A percentile compares a stretch with the other conserved stretches of the same genome.
phyloP scores from a whole-genome alignment of 2,329 filamentous ascomycete species.

The Annulohypoxylon truncatum region DNA sequence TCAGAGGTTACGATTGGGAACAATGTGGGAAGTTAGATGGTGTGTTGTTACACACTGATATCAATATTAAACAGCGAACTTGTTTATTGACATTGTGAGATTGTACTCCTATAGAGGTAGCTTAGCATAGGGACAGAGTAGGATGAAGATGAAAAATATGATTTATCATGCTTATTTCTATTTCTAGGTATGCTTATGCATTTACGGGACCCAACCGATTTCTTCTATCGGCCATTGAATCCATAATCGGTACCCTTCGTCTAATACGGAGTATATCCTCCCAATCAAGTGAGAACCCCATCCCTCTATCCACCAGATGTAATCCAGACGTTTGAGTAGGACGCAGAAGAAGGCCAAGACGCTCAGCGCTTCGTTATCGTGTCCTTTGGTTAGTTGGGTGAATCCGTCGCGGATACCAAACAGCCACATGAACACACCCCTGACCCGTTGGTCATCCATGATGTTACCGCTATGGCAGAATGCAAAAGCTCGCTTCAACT shows the following conservation, averaged over 20 bases:
- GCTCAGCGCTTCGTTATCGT: constrained; percentile 42
- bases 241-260: constrained; percentile 45
- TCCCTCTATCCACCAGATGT: constrained; percentile 48
- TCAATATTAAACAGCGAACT: not conserved
- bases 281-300: constrained; percentile 46
- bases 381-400: constrained; percentile 38
- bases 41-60: too few species aligned
- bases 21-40: not conserved
- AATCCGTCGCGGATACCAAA: constrained; percentile 41
- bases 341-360: constrained; percentile 48
- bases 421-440: constrained; percentile 42
- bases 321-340: constrained; percentile 46
- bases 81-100: not conserved
- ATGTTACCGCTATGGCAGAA: constrained; percentile 27
- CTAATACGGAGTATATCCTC: constrained; percentile 46
- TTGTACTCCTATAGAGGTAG: not conserved
- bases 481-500: constrained; percentile 40
- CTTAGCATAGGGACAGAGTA: not conserved
- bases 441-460: constrained; percentile 39
- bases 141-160: not conserved
- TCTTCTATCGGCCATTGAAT: constrained; percentile 49
- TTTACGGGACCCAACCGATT: constrained; percentile 44
- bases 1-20: not conserved
- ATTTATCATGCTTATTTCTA: not conserved
- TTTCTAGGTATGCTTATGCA: not conserved